Conservation (phyloP, 176 grass and related monocot species). For the Eremochloa ophiuroides region DNA sequence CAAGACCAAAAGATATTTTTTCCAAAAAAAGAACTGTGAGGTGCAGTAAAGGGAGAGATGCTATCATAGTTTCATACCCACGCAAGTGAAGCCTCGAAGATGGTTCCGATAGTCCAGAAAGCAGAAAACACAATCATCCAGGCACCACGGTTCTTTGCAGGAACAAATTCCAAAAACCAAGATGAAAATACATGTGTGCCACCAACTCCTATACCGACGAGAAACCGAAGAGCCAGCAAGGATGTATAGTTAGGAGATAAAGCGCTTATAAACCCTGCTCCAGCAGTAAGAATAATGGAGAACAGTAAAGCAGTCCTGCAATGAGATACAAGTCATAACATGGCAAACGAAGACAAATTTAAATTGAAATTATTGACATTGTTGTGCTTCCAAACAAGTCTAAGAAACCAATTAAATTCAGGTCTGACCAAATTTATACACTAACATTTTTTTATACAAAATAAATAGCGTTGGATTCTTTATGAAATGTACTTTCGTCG, state of each 20-base stretch:
- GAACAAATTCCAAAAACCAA: constrained; percentile 84
- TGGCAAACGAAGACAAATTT: neutral
- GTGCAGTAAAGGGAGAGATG: neutral
- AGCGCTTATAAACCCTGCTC: constrained; percentile 57
- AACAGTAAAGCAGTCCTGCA: constrained; percentile 59
- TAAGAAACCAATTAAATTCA: neutral
- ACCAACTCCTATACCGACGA: constrained; percentile 60
- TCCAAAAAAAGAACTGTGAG: neutral
- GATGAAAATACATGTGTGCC: constrained; percentile 57
- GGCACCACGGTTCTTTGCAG: constrained; percentile 51
- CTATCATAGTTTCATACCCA: constrained; percentile 43
- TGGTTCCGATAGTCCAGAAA: constrained; percentile 65
- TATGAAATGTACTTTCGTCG: too few species aligned
- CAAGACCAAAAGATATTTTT: too few species aligned
- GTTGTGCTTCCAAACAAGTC: neutral
- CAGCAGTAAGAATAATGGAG: constrained; percentile 51
- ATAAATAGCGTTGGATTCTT: too few species aligned
- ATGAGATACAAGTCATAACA: neutral
- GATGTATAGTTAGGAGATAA: constrained; percentile 56
- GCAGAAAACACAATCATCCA: constrained; percentile 55
- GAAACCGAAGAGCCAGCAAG: constrained; percentile 49
- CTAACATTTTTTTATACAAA: too few species aligned
- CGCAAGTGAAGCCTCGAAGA: constrained; percentile 69
- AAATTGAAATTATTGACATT: neutral
- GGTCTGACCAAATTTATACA: too few species aligned